Evolutionary conservation across 352 stramenopile genomes (phyloP).

Genomic region (Pythium volutum): DNA sequence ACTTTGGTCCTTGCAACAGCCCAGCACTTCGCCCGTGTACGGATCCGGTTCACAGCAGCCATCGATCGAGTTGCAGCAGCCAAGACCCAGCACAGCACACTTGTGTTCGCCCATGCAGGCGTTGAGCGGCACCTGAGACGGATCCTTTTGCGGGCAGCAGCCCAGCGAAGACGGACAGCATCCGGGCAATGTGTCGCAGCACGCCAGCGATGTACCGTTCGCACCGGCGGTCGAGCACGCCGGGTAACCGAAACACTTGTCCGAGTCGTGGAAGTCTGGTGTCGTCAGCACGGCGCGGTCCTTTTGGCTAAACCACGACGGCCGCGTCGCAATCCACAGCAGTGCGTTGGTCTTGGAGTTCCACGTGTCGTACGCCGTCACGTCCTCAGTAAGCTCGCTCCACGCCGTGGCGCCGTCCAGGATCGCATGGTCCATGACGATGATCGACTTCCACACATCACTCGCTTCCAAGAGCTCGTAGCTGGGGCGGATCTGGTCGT

Average conservation of each 20-base stretch:
- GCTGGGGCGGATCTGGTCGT: slow-evolving; percentile 44
- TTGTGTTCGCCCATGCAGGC: slow-evolving; percentile 61
- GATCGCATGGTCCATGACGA: slow-evolving; percentile 73
- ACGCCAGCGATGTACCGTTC: slow-evolving; percentile 60
- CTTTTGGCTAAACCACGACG: slow-evolving; percentile 61
- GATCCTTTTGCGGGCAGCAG: slow-evolving; percentile 59
- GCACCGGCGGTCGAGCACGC: slow-evolving; percentile 46
- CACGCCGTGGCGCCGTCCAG: slow-evolving; percentile 53
- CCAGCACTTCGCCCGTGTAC: slow-evolving; percentile 40
- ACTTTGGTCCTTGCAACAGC: slow-evolving; percentile 62
- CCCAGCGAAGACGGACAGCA: slow-evolving; percentile 64
- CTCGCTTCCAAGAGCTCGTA: slow-evolving; percentile 32
- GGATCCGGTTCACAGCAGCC: slow-evolving; percentile 64
- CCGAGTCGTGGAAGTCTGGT: slow-evolving; percentile 31
- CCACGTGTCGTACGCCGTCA: slow-evolving; percentile 67
- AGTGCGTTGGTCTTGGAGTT: slow-evolving; percentile 71
- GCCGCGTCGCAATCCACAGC: slow-evolving; percentile 70
- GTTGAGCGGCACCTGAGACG: slow-evolving; percentile 39
- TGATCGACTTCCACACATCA: slow-evolving; percentile 75
- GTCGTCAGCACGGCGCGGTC: slow-evolving; percentile 30
- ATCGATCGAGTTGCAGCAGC: slow-evolving; percentile 69
- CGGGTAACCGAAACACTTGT: slow-evolving; percentile 69
- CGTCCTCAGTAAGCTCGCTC: slow-evolving; percentile 50
- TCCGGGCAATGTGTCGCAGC: slow-evolving; percentile 61
- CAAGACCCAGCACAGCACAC: slow-evolving; percentile 52